Percentiles rank a stretch among this genome's conserved stretches.
phyloP scores from a whole-genome alignment of 352 stramenopile genomes.

The Plasmopara viticola region DNA sequence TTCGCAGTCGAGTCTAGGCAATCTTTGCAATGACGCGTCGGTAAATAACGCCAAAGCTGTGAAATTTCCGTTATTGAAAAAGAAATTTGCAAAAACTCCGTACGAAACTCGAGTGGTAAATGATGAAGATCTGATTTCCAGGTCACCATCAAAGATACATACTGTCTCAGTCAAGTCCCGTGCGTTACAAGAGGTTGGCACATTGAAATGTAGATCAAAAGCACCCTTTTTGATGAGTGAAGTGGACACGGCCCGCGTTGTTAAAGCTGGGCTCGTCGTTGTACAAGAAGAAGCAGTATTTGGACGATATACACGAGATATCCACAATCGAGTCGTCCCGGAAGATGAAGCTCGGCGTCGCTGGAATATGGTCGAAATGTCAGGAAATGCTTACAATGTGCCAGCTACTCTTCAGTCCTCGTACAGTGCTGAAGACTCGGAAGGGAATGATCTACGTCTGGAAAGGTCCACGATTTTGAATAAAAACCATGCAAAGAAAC shows the following conservation, averaged over 20 bases:
- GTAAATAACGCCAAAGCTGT: slow-evolving; percentile 19
- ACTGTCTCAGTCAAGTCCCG: slow-evolving; percentile 14
- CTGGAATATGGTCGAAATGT: slow-evolving; percentile 55
- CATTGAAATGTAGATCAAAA: slow-evolving; percentile 17
- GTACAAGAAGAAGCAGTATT: slow-evolving; percentile 63
- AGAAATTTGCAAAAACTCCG: slow-evolving; percentile 58
- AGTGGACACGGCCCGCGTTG: slow-evolving; percentile 76
- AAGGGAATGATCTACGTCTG: slow-evolving; percentile 7
- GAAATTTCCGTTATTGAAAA: slow-evolving; percentile 28
- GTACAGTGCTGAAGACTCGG: slow-evolving; percentile 10
- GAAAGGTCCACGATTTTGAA: slow-evolving; percentile 10
- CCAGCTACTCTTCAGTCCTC: slow-evolving; percentile 10
- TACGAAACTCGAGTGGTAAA: slow-evolving; percentile 85
- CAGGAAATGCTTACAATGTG: slow-evolving; percentile 37
- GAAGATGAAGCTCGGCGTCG: slow-evolving; percentile 46
- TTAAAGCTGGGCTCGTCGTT: slow-evolving; percentile 55
- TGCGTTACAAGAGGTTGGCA: slow-evolving; percentile 3
- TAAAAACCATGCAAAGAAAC: slow-evolving; percentile 56
- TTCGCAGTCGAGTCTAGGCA: slow-evolving; percentile 5
- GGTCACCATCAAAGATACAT: slow-evolving; percentile 11
- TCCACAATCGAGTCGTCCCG: slow-evolving; percentile 63
- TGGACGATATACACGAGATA: slow-evolving; percentile 59
- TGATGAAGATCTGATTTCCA: slow-evolving; percentile 68
- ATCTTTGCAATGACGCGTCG: slow-evolving; percentile 2
- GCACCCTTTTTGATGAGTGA: slow-evolving; percentile 75